Conservation (phyloP, 345 rosid genomes). For the Mangifera indica region DNA sequence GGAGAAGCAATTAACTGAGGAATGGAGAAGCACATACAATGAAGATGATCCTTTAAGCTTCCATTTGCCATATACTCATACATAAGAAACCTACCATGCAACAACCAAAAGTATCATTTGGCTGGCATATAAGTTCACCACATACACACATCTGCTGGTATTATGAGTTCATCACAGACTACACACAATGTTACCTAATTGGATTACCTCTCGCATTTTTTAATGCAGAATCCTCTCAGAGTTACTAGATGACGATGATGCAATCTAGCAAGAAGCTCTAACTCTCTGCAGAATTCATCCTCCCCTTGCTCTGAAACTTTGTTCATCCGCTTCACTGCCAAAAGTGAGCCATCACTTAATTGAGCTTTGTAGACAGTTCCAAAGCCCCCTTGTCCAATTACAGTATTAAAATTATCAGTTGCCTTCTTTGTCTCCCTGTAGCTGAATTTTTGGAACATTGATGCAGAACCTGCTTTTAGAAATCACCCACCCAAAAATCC, state of each 20-base stretch:
- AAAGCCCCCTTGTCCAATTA: slow-evolving; percentile 88
- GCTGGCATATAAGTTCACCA: slow-evolving; percentile 1
- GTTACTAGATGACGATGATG: slow-evolving; percentile 97
- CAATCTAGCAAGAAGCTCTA: slow-evolving; percentile 90
- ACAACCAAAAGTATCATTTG: slow-evolving; percentile 15
- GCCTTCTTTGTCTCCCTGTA: slow-evolving; percentile 81
- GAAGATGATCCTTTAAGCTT: slow-evolving; percentile 86
- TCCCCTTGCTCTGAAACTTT: slow-evolving; percentile 78
- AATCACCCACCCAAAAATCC: slow-evolving; percentile 4
- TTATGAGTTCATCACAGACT: background rate
- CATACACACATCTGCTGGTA: background rate
- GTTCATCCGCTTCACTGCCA: slow-evolving; percentile 81
- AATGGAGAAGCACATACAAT: slow-evolving; percentile 54
- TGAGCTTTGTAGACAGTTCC: slow-evolving; percentile 86
- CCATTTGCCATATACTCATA: slow-evolving; percentile 92
- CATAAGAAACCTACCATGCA: slow-evolving; percentile 71
- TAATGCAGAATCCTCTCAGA: slow-evolving; percentile 81
- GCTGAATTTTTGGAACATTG: slow-evolving; percentile 69
- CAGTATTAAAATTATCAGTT: slow-evolving; percentile 61
- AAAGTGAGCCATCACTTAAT: slow-evolving; percentile 62
- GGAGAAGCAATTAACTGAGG: slow-evolving; percentile 1
- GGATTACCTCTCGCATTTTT: slow-evolving; percentile 68
- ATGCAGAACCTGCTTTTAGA: slow-evolving; percentile 51
- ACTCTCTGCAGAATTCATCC: slow-evolving; percentile 83
- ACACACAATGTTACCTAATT: background rate